Base-by-base conservation (phyloP, 2,329 filamentous ascomycete species). In the Lecanicillium sp. region DNA sequence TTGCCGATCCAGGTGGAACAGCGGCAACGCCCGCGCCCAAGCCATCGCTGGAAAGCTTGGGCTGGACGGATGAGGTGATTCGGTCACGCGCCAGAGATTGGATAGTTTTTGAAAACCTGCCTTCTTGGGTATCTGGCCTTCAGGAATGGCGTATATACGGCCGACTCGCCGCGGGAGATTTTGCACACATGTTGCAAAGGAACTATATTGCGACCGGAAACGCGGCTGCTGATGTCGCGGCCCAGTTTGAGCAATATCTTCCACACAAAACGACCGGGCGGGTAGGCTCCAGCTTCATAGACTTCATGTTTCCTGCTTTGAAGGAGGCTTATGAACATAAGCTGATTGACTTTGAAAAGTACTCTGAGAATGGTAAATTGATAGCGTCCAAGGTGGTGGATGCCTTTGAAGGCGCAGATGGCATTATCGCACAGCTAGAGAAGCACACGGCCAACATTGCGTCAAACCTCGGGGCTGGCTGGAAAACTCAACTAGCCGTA, bases 391-490 rank as follows among this genome's bases (percentile, higher is more conserved):
- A 40, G 33, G 12, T 40, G 12, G 22, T 14, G 19, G 20, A 32
- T 14, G 33, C 33, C 8, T 36, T 31, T 14, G n/a, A 6, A 14
- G 29, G 29, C 13, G 7, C 38, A 10, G 15, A 32, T 15, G 29
- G 33, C 38, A 36, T 40, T 18, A 27, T 40, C n/a, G 12, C 33
- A 14, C 38, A 40, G 29, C 38, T 40, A 5, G 33, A 36, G 17
- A 40, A 40, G 38, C 38, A 40, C 33, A 40, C 33, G 38, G 10
- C 14, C 18, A 40, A 40, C 18, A 17, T 40, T n/a, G 38, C 33
- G 12, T 6, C 29, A 6, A 17, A 36, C 13, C 15, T 36, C 17
- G 14, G 38, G 32, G 8, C 19, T 4, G 38, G 20, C 9, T 40
- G 27, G 20, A 10, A 40, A 14, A 19, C 20, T 3, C 38, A 18